These are phyloP conservation scores for Combretum micranthum DNA, from an alignment of 345 rosid genomes.

Conservation along the genomic window DNA sequence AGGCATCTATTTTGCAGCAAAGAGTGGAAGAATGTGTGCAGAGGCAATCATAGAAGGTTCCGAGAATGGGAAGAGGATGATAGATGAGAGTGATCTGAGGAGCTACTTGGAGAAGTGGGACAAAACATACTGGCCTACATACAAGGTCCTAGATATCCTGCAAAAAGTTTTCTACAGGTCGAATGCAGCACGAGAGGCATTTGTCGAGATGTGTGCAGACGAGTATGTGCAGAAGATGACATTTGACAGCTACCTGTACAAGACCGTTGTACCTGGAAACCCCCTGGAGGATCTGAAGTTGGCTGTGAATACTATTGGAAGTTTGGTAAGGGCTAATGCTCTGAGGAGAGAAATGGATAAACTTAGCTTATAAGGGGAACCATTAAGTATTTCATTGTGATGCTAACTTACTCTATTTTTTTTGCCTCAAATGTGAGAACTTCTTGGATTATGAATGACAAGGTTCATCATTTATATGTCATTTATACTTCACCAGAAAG, in stretches of 20 bases:
- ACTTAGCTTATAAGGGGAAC: conserved; percentile 37
- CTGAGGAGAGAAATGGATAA: conserved; percentile 85
- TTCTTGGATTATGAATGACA: background rate
- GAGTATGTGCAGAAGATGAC: conserved; percentile 98
- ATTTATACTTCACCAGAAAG: no score
- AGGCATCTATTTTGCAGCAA: conserved; percentile 88
- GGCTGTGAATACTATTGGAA: conserved; percentile 89
- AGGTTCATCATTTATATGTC: no score
- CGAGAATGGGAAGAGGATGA: conserved; percentile 74
- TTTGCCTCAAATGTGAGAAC: background rate
- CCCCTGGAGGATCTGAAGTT: conserved; percentile 82
- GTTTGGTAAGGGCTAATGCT: conserved; percentile 93
- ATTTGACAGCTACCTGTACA: conserved; percentile 84
- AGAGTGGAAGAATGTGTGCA: conserved; percentile 94
- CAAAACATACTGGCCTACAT: conserved; percentile 87
- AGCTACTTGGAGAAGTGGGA: conserved; percentile 95
- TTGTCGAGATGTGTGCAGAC: conserved; percentile 85
- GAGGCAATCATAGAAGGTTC: conserved; percentile 90
- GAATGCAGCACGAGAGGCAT: conserved; percentile 87
- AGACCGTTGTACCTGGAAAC: conserved; percentile 73
- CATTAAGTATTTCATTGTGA: background rate
- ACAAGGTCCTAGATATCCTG: conserved; percentile 78
- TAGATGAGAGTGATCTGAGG: conserved; percentile 82
- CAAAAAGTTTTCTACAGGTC: conserved; percentile 90
- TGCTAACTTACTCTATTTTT: background rate